phyloP scores from a whole-genome alignment of 768 basidiomycete species.

The Trametes cubensis region DNA sequence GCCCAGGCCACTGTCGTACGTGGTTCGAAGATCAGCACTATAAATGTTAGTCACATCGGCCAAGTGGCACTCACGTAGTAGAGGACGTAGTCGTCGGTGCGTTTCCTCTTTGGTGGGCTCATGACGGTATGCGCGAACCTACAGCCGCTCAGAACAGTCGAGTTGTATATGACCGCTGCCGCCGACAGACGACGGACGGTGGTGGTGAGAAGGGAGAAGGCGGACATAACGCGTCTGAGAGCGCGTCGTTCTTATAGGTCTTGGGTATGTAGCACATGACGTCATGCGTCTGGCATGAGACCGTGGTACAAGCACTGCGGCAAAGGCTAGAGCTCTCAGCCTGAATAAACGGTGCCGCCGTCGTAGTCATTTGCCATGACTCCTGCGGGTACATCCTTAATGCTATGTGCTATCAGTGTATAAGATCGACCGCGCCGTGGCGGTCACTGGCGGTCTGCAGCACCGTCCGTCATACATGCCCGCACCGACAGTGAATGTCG shows the following conservation, averaged over 20 bases:
- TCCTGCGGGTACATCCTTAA: no score
- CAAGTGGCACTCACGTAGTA: constrained; percentile 7
- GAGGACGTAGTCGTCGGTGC: constrained; percentile 15
- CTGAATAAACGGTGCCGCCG: no score
- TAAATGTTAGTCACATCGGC: no score
- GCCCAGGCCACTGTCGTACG: constrained; percentile 33
- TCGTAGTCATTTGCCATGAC: no score
- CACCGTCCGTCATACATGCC: no score
- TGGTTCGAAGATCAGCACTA: neutral
- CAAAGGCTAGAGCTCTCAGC: no score
- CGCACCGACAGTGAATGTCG: no score
- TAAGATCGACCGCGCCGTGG: no score
- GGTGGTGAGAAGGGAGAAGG: constrained; percentile 1
- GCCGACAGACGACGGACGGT: neutral
- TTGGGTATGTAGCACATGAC: neutral
- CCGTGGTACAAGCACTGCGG: no score
- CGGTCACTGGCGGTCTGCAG: no score
- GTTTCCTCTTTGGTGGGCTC: constrained; percentile 10
- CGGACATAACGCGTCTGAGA: neutral
- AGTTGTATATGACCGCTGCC: neutral
- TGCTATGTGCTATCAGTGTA: no score
- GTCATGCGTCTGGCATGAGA: constrained; percentile 2
- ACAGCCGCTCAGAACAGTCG: neutral
- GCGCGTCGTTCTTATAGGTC: neutral
- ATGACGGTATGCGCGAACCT: neutral